Conservation (phyloP, 106 monocot species). For the Apostasia shenzhenica region DNA sequence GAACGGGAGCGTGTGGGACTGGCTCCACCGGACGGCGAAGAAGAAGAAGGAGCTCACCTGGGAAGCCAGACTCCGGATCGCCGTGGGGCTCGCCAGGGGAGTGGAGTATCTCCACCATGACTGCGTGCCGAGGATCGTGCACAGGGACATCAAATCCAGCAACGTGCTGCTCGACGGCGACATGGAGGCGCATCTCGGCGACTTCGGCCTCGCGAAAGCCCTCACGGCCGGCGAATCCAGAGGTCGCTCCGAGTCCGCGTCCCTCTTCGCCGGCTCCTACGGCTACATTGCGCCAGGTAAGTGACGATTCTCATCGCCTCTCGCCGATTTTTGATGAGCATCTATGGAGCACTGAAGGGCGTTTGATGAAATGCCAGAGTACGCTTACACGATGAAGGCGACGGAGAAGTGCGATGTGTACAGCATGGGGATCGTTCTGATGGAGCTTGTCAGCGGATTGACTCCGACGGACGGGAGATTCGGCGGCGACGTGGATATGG, state of each 20-base stretch:
- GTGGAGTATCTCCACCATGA: constrained; percentile 95
- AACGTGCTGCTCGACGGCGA: constrained; percentile 86
- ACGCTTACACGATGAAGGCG: constrained; percentile 60
- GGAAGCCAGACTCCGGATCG: constrained; percentile 64
- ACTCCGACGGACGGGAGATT: constrained; percentile 55
- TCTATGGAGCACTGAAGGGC: background rate
- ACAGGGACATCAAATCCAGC: constrained; percentile 92
- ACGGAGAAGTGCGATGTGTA: constrained; percentile 90
- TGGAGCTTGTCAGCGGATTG: constrained; percentile 84
- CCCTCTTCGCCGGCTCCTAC: constrained; percentile 83
- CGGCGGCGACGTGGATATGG: constrained; percentile 67
- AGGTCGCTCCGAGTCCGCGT: constrained; percentile 41
- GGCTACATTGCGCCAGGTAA: constrained; percentile 92
- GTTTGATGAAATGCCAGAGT: constrained; percentile 34
- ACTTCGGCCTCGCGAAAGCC: constrained; percentile 86
- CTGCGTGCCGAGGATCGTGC: constrained; percentile 67
- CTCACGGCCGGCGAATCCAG: constrained; percentile 17
- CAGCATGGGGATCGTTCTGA: constrained; percentile 88
- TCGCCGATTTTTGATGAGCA: too few relatives aligned
- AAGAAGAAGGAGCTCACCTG: constrained; percentile 54
- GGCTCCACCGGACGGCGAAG: constrained; percentile 56
- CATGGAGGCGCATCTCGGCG: constrained; percentile 93
- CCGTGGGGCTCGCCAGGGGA: constrained; percentile 65
- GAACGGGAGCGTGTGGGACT: constrained; percentile 89
- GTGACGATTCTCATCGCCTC: background rate